A percentile compares a stretch with the other conserved stretches of the same genome.
Conservation (phyloP, 1,284 basidiomycete genomes). For the Rhodotorula sp. region DNA sequence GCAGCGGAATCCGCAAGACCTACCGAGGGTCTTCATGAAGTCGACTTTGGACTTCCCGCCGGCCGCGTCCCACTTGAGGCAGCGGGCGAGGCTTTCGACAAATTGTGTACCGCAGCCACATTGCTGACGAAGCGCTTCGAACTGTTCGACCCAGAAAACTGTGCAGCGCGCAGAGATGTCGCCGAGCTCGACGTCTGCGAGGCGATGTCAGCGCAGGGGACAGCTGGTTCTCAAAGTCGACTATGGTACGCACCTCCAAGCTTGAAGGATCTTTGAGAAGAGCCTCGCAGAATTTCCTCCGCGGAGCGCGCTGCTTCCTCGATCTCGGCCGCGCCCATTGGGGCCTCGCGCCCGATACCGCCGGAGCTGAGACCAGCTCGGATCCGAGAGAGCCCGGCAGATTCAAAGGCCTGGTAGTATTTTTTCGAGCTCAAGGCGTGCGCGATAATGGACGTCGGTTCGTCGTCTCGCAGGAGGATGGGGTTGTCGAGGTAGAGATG, state of each 20-base stretch:
- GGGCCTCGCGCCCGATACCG: slow-evolving; percentile 47
- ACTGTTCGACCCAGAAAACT: slow-evolving; percentile 94
- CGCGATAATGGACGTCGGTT: slow-evolving; percentile 97
- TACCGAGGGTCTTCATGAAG: slow-evolving; percentile 91
- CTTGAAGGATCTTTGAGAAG: slow-evolving; percentile 27
- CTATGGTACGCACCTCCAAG: slow-evolving; percentile 16
- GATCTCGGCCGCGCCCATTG: not conserved
- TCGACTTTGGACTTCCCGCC: slow-evolving; percentile 97
- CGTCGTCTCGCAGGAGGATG: slow-evolving; percentile 94
- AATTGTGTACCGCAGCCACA: slow-evolving; percentile 93
- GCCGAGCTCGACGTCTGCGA: slow-evolving; percentile 16
- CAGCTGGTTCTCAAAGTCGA: slow-evolving; percentile 4
- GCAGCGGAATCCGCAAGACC: slow-evolving; percentile 22
- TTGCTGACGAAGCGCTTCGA: slow-evolving; percentile 85
- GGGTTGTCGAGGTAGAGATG: slow-evolving; percentile 94
- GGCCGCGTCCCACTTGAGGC: slow-evolving; percentile 92
- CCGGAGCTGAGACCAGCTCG: not conserved
- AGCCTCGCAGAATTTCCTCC: slow-evolving; percentile 43
- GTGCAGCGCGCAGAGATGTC: slow-evolving; percentile 77
- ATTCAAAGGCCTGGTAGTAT: slow-evolving; percentile 63
- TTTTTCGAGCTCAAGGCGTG: slow-evolving; percentile 87
- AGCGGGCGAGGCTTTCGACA: slow-evolving; percentile 88
- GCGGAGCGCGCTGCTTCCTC: slow-evolving; percentile 19
- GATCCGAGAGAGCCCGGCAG: slow-evolving; percentile 3
- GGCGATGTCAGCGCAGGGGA: not conserved